Percentiles rank a stretch among this genome's conserved stretches.
phyloP scores from a whole-genome alignment of 2,329 filamentous ascomycete genomes.

The Teratosphaeria epicoccoides region DNA sequence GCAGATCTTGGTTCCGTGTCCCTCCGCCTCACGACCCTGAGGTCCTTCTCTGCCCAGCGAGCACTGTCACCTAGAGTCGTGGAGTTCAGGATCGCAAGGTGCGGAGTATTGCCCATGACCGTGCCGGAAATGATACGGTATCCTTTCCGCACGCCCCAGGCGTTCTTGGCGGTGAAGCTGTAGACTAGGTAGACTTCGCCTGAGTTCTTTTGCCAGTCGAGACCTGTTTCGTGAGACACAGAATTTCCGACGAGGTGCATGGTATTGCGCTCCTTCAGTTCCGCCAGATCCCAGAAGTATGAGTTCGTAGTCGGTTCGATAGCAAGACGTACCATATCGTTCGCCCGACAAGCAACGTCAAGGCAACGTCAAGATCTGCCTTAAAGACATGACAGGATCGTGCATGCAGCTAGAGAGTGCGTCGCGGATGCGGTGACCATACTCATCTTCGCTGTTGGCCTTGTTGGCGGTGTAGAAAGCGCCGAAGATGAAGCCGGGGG shows the following conservation, averaged over 20 bases:
- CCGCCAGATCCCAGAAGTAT: slow-evolving; percentile 22
- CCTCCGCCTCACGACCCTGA: slow-evolving; percentile 42
- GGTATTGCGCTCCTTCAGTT: slow-evolving; percentile 20
- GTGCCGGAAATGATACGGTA: slow-evolving; percentile 33
- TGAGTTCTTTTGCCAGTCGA: slow-evolving; percentile 30
- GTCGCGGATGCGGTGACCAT: slow-evolving; percentile 31
- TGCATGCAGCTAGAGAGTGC: slow-evolving; percentile 27
- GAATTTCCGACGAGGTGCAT: slow-evolving; percentile 22
- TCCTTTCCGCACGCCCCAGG: slow-evolving; percentile 33
- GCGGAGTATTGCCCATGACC: slow-evolving; percentile 27
- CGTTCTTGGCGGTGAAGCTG: slow-evolving; percentile 27
- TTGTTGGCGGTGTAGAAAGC: slow-evolving; percentile 38
- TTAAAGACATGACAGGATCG: slow-evolving; percentile 34
- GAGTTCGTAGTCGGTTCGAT: slow-evolving; percentile 22
- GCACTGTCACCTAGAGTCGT: slow-evolving; percentile 37
- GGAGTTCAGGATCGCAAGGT: slow-evolving; percentile 42
- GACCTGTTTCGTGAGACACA: slow-evolving; percentile 16
- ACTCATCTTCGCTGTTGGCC: slow-evolving; percentile 26
- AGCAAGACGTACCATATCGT: slow-evolving; percentile 26
- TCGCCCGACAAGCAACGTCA: slow-evolving; percentile 18
- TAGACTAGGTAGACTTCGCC: slow-evolving; percentile 33
- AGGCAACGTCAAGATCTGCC: slow-evolving; percentile 30
- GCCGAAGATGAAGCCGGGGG: slow-evolving; percentile 45
- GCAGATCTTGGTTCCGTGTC: slow-evolving; percentile 42
- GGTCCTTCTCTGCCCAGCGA: slow-evolving; percentile 41